Evolutionary conservation across 169 alveolate genomes (phyloP).

Genomic region (Cryptosporidium muris): DNA sequence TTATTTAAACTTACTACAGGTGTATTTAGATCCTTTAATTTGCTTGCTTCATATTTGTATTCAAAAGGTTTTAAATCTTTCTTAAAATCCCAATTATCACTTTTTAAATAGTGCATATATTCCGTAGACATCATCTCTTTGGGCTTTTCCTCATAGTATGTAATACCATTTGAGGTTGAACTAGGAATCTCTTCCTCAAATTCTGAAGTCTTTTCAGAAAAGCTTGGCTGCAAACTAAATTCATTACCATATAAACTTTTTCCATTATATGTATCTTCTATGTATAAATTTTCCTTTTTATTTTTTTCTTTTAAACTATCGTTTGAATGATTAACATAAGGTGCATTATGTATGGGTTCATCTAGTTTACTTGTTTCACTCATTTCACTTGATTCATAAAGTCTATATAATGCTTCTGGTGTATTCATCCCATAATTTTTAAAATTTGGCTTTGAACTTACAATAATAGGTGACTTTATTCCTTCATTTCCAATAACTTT

Average conservation of each 20-base stretch:
- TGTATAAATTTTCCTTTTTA: background rate
- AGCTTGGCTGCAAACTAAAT: background rate
- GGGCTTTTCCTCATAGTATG: constrained; percentile 47
- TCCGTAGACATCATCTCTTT: constrained; percentile 42
- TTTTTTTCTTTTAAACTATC: background rate
- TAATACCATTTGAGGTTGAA: constrained; percentile 2
- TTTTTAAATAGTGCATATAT: constrained; percentile 15
- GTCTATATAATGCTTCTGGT: too few relatives aligned
- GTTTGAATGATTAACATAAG: background rate
- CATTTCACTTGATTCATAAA: too few relatives aligned
- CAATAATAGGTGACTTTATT: background rate
- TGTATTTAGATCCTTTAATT: background rate
- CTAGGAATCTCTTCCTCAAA: background rate
- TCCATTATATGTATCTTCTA: background rate
- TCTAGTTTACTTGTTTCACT: too few relatives aligned
- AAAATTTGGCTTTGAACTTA: background rate
- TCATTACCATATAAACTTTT: background rate
- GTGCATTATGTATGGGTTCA: too few relatives aligned
- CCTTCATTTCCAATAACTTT: background rate
- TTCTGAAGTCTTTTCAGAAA: background rate
- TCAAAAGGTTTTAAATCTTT: constrained; percentile 4
- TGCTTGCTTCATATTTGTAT: background rate
- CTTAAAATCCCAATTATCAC: constrained; percentile 14
- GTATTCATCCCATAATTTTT: background rate
- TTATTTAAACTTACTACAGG: constrained; percentile 12